These are phyloP conservation scores for Cordyceps pruinosa DNA, from an alignment of 2,329 filamentous ascomycete species.

Conservation along the genomic window DNA sequence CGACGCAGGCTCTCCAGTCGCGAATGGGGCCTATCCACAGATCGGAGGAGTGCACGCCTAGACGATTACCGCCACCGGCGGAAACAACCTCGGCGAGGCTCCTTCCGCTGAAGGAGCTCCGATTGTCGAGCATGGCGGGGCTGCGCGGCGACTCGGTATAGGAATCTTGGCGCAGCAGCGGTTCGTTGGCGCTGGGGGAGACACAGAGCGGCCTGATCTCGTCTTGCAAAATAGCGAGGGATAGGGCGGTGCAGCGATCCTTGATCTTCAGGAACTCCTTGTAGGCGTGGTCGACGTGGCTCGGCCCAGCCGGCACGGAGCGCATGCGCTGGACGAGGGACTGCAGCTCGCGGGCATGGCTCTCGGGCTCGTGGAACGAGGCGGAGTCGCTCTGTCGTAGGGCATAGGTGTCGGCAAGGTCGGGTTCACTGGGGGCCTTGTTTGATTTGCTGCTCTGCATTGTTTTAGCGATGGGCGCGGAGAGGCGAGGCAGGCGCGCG, in stretches of 20 bases:
- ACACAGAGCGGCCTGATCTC: constrained; percentile 27
- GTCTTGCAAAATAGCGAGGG: constrained; percentile 33
- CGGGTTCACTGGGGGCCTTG: not conserved
- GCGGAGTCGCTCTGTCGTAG: constrained; percentile 18
- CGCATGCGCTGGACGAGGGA: constrained; percentile 30
- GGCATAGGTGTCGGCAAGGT: not conserved
- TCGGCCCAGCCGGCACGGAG: constrained; percentile 25
- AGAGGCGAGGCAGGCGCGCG: constrained; percentile 10
- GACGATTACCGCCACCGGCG: constrained; percentile 18
- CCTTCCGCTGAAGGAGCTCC: constrained; percentile 32
- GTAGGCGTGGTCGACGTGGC: constrained; percentile 37
- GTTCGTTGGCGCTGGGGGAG: constrained; percentile 18
- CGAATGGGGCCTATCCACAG: constrained; percentile 32
- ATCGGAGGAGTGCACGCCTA: constrained; percentile 21
- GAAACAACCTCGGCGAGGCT: constrained; percentile 28
- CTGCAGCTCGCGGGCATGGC: constrained; percentile 29
- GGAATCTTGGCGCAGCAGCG: constrained; percentile 22
- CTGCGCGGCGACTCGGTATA: constrained; percentile 26
- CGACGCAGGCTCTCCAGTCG: constrained; percentile 39
- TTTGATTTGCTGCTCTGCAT: not conserved
- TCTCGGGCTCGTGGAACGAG: constrained; percentile 25
- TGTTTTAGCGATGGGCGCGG: constrained; percentile 14
- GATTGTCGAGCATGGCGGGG: constrained; percentile 26
- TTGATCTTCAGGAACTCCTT: constrained; percentile 37
- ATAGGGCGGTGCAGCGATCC: constrained; percentile 34